A percentile compares a stretch with the other conserved stretches of the same genome.
Conservation (phyloP, 2,329 filamentous ascomycete species). For the Fusarium concolor region DNA sequence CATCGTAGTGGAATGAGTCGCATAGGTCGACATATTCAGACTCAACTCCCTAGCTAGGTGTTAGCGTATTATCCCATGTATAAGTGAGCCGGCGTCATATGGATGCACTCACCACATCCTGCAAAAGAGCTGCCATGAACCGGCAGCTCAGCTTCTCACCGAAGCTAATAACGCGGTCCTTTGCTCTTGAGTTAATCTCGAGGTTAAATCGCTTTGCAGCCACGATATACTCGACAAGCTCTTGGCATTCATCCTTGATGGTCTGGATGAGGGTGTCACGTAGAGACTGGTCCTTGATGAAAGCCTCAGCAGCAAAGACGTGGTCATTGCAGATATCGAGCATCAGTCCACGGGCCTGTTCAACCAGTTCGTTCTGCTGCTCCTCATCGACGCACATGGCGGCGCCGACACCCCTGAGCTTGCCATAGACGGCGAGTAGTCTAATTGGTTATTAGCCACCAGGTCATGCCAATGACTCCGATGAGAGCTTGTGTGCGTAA, state of each 20-base stretch:
- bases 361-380: slow-evolving; percentile 63
- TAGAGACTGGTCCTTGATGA: slow-evolving; percentile 68
- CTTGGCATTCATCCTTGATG: slow-evolving; percentile 82
- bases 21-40: slow-evolving; percentile 92
- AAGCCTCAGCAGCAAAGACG: slow-evolving; percentile 73
- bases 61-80: slow-evolving; percentile 42
- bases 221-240: slow-evolving; percentile 78
- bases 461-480: background rate
- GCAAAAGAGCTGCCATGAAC: slow-evolving; percentile 87
- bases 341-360: slow-evolving; percentile 79
- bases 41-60: slow-evolving; percentile 71
- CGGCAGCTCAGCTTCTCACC: slow-evolving; percentile 96
- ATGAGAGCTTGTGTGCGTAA: background rate
- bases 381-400: slow-evolving; percentile 64
- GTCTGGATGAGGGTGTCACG: slow-evolving; percentile 70
- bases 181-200: slow-evolving; percentile 81
- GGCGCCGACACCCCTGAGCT: slow-evolving; percentile 65
- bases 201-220: slow-evolving; percentile 74
- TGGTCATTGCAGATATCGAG: slow-evolving; percentile 87
- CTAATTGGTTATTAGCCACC: slow-evolving; percentile 48
- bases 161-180: slow-evolving; percentile 91
- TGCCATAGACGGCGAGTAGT: slow-evolving; percentile 69
- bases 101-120: slow-evolving; percentile 68
- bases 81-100: background rate
- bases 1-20: slow-evolving; percentile 79